A percentile compares a stretch with the other conserved stretches of the same genome.
These are phyloP conservation scores for Naumovozyma dairenensis DNA, from an alignment of 805 yeast species.

Conservation along the genomic window DNA sequence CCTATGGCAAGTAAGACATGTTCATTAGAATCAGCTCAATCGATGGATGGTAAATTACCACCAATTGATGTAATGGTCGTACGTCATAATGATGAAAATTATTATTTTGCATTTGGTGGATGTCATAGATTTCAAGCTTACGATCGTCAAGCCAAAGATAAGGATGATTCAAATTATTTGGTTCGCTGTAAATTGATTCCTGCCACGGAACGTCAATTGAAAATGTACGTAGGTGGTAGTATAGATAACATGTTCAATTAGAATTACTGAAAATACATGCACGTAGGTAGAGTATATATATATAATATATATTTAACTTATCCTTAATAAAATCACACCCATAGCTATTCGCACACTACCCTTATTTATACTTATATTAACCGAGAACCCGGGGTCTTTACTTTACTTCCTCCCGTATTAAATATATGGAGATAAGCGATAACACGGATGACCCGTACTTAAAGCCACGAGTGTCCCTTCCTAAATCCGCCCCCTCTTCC, in stretches of 20 bases:
- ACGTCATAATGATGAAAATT: conserved; percentile 47
- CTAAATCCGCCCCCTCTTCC: no score
- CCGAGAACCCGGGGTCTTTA: no score
- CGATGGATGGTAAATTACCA: conserved; percentile 53
- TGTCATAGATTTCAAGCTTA: conserved; percentile 87
- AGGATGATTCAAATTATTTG: conserved; percentile 25
- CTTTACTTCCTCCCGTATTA: no score
- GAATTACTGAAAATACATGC: not conserved
- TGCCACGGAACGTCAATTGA: conserved; percentile 58
- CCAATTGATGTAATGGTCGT: conserved; percentile 73
- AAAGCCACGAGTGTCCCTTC: no score
- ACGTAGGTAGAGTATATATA: no score
- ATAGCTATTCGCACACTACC: no score
- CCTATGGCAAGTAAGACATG: conserved; percentile 62
- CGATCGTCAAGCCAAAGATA: conserved; percentile 40
- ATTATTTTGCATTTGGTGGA: conserved; percentile 82
- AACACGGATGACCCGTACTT: no score
- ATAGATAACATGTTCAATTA: conserved; percentile 15
- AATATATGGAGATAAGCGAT: no score
- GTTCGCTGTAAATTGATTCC: conserved; percentile 71
- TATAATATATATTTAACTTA: not conserved
- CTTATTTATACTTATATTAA: no score
- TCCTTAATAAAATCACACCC: not conserved
- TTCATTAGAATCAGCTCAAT: conserved; percentile 30
- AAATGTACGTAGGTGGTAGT: conserved; percentile 57